Base-by-base conservation (phyloP, 2,329 filamentous ascomycete genomes). In the Talaromyces sp. region DNA sequence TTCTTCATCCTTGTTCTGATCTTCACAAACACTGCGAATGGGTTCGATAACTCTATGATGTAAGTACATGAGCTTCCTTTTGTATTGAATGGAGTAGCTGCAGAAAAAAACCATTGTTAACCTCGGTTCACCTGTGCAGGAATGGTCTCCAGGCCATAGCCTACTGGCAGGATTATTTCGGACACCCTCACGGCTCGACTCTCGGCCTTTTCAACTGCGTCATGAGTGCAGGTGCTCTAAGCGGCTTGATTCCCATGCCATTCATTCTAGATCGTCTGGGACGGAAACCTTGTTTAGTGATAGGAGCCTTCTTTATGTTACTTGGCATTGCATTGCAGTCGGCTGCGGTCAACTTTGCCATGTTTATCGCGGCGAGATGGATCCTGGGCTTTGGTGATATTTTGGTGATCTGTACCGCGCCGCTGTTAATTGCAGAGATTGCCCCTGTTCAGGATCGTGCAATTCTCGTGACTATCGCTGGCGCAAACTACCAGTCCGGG, bases 231-330 rank as follows among this genome's bases (percentile, higher is more conserved):
- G 77, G 57, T 78, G 81, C 64, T 80, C 50, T 80, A 78, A 69
- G 39, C 78, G 22, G 72, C 82, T 66, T 81, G 76, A 59, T 79
- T 79, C 35, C 79, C 58, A 66, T 79, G 27, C 80, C 81, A 0
- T 81, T 79, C 67, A 75, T 82, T 62, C 78, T 80, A 45, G 81
- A 83, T 72, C 73, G 72, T 62, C 80, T 75, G 66, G 81, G 81
- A 43, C 79, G 81, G 11, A 79, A 76, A 33, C 81, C 79, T 43
- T 76, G 76, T 6, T 75, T 85, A 43, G 66, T 84, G 3, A 58
- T 82, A 0, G 82, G 82, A 1, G 82, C 81, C 0, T 78, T 77
- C 0, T 78, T 84, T 64, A 83, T 85, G 79, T 74, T 73, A 33
- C 71, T 82, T 22, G 82, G 80, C 61, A 81, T 78, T 39, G 68